Base-by-base conservation (phyloP, 2,329 filamentous ascomycete species). In the Penicillium polonicum region DNA sequence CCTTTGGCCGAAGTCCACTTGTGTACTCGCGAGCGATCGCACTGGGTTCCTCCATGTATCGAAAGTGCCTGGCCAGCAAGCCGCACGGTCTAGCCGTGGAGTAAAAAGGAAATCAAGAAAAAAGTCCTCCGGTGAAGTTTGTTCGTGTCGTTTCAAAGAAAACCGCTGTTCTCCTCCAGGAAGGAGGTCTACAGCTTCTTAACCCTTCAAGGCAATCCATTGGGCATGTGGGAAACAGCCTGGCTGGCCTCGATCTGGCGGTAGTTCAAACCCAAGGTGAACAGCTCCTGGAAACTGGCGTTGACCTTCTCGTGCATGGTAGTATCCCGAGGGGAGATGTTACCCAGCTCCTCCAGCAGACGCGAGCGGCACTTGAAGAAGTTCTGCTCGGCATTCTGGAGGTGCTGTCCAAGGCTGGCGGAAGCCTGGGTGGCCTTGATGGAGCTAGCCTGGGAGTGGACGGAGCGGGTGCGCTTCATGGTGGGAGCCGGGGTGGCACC, bases 251-350 rank as follows among this genome's bases (percentile, higher is more conserved):
- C 74, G 52, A 77, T 72, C 48, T 73, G 74, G 43, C 76, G 76
- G 65, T 75, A 77, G 65, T 73, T 76, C 62, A 78, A 55, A 31
- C 75, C 74, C 44, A 77, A 68, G 17, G 75, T 77, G 58, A 74
- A 75, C 41, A 78, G 66, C 50, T 78, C 76, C 68, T 78, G 75
- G 48, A 78, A 69, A 59, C 73, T 74, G 50, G 75, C 75, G 67
- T 78, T 78, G 59, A 76, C 74, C 65, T 75, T 76, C 56, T 78
- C 75, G 49, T 78, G 75, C 66, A 76, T 72, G 23, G 71, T 66
- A 12, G 70, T 70, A 57, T 78, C 74, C 68, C 75, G 70, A 4
- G 76, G 76, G 17, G 67, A 72, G 63, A 77, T 76, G 52, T 68
- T 72, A 59, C 62, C 63, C 10, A 78, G 64, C 48, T 78, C 74